Base-by-base conservation (phyloP, 352 stramenopile species). In the Globisporangium megalacanthum region DNA sequence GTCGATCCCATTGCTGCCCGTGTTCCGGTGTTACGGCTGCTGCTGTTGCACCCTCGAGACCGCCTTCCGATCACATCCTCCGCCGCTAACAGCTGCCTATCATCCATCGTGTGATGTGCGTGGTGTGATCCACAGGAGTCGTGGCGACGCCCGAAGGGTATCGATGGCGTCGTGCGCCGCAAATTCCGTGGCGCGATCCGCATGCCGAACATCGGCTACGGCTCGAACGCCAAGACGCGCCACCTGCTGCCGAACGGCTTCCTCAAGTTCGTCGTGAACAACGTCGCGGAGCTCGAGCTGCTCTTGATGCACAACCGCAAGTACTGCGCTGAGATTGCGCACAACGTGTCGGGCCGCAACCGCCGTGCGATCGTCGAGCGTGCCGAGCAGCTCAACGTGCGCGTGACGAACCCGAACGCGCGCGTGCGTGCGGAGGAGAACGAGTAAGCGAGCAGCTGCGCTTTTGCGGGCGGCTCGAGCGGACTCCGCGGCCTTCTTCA, bases 141-240 rank as follows among this genome's bases (percentile, higher is more conserved):
- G 78, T 99, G 97, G 97, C 91, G 97, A 72, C 97, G 97, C 77
- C 97, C 97, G 50, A 99, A 99, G 85, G 97, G 97, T 99, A 99
- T 99, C 88, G 97, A 99, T 86, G 92, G 94, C 76, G 97, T 97
- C 66, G 96, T 99, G 59, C 95, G 97, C 76, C 96, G 97, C 75
- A 96, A 97, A 76, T 99, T 99, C 88, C 99, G 99, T 88, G 97
- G 97, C 56, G 92, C 96, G 52, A 89, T 98, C 70, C 95, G 96
- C 69, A 98, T 98, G 96, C 95, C 96, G 46, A 98, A 97, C 75
- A 97, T 99, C 72, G 97, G 97, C 66, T 99, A 99, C 83, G 97
- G 97, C 72, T 99, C 95, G 54, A 96, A 99, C 86, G 99, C 98
- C 84, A 98, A 98, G 82, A 99, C 97, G 57, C 83, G 92, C 62